These are phyloP conservation scores for Candida corydali DNA, from an alignment of 805 yeast genomes.

Conservation along the genomic window DNA sequence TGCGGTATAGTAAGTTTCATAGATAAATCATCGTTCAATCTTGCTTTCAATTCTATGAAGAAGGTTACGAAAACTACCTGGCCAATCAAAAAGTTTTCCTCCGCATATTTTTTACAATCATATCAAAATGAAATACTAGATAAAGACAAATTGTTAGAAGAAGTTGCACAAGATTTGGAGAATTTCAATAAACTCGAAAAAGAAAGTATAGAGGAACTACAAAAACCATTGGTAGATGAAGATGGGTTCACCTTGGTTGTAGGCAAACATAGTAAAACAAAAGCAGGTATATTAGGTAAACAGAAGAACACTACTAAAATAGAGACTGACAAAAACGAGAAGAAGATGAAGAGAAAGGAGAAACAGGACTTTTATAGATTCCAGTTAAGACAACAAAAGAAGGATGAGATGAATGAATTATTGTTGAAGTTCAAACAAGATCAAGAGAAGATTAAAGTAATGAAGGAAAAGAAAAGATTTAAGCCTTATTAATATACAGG, in stretches of 20 bases:
- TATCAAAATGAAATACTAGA: conserved; percentile 38
- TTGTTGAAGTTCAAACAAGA: conserved; percentile 82
- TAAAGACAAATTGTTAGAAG: conserved; percentile 46
- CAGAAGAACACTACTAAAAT: conserved; percentile 37
- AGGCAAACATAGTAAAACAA: conserved; percentile 78
- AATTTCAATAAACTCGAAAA: conserved; percentile 71
- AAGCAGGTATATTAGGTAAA: conserved; percentile 64
- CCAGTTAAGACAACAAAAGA: conserved; percentile 92
- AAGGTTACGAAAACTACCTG: conserved; percentile 39
- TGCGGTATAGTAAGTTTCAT: conserved; percentile 72
- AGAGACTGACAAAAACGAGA: conserved; percentile 33
- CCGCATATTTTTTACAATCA: conserved; percentile 41
- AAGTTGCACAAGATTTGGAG: conserved; percentile 58
- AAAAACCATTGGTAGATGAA: conserved; percentile 69
- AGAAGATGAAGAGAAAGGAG: conserved; percentile 65
- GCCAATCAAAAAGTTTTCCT: conserved; percentile 27
- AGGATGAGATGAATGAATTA: conserved; percentile 85
- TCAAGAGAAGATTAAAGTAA: conserved; percentile 74
- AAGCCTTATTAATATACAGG: conserved; percentile 60
- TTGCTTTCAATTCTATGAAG: conserved; percentile 63
- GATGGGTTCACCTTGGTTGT: conserved; percentile 94
- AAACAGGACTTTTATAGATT: conserved; percentile 92
- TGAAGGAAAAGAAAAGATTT: conserved; percentile 80
- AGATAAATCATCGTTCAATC: conserved; percentile 61
- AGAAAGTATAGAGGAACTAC: conserved; percentile 51